These are phyloP conservation scores for Linanthus parryae DNA, from an alignment of 148 eudicot species.

Conservation along the genomic window DNA sequence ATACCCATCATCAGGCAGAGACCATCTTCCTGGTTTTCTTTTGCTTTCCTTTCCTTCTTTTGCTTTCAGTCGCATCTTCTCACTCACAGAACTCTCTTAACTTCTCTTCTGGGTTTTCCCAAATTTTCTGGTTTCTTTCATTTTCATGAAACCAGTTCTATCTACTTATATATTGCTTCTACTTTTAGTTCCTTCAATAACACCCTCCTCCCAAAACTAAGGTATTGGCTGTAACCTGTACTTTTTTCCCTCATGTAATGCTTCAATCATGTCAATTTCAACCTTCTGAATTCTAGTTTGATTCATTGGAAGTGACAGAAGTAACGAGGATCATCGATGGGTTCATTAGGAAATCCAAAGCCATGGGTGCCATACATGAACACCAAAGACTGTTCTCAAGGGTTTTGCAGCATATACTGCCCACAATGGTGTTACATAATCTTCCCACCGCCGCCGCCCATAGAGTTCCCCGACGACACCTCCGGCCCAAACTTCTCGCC, in stretches of 20 bases:
- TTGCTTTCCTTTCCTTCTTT: conserved; percentile 9
- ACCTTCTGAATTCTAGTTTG: no score
- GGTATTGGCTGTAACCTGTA: neutral
- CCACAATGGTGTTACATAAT: conserved; percentile 68
- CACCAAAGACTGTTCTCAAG: conserved; percentile 60
- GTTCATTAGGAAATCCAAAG: conserved; percentile 39
- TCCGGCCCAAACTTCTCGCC: conserved; percentile 52
- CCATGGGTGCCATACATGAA: conserved; percentile 54
- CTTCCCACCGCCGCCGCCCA: conserved; percentile 65
- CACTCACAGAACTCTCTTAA: neutral
- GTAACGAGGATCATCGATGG: no score
- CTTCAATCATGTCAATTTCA: no score
- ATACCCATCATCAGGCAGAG: conserved; percentile 11
- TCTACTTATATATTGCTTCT: neutral
- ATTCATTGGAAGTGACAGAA: no score
- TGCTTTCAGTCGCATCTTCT: neutral
- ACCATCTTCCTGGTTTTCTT: conserved; percentile 8
- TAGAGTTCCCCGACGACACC: conserved; percentile 22
- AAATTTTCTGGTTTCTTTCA: neutral
- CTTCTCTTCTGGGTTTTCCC: neutral
- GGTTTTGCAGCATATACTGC: conserved; percentile 57
- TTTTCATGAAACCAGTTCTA: neutral
- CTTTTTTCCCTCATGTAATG: neutral
- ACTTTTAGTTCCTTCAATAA: no score
- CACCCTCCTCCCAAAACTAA: no score